Conservation (phyloP, 768 basidiomycete species). For the Lactarius tabidus region DNA sequence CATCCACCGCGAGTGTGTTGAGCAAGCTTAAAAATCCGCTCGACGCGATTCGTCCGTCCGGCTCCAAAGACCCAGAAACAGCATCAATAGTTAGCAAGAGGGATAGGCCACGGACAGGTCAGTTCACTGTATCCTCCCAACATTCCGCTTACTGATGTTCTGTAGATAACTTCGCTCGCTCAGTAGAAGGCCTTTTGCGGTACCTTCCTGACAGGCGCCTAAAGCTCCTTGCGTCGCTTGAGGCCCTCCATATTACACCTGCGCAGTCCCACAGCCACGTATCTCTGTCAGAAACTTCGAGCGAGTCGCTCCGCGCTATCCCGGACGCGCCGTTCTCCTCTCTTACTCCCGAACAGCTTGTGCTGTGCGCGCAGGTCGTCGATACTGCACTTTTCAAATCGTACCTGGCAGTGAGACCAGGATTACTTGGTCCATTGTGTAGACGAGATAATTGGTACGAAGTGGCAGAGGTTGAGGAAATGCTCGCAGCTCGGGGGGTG, state of each 20-base stretch:
- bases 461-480: conserved; percentile 88
- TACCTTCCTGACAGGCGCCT: conserved; percentile 90
- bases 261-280: conserved; percentile 64
- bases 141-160: neutral
- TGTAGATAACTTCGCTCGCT: conserved; percentile 58
- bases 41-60: conserved; percentile 45
- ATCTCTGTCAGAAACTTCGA: conserved; percentile 65
- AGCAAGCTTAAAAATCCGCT: conserved; percentile 53
- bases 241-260: conserved; percentile 62
- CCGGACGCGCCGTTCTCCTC: conserved; percentile 70
- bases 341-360: conserved; percentile 77
- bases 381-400: conserved; percentile 95
- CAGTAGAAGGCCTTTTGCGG: conserved; percentile 82
- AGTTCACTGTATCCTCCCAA: conserved; percentile 5
- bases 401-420: conserved; percentile 78
- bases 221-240: conserved; percentile 75
- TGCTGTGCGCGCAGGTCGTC: conserved; percentile 88
- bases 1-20: conserved; percentile 40
- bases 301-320: conserved; percentile 70
- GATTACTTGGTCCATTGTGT: conserved; percentile 80
- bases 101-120: conserved; percentile 29
- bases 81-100: conserved; percentile 42
- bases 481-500: conserved; percentile 75
- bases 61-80: conserved; percentile 59
- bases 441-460: conserved; percentile 96